Conservation (phyloP, 768 basidiomycete species). For the Leccinellum luteum region DNA sequence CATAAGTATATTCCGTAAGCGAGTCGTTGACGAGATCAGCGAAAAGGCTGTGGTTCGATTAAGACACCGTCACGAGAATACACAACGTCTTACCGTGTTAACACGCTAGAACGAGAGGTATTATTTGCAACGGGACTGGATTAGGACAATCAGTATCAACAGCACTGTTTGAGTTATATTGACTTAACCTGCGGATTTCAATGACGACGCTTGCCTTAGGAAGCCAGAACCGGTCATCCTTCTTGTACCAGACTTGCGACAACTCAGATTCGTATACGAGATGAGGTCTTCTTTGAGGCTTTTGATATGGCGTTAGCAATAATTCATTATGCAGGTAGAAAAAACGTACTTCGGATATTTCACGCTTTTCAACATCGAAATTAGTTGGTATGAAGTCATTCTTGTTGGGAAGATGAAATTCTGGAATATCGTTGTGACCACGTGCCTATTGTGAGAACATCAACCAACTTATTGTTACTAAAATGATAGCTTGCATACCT, state of each 20-base stretch:
- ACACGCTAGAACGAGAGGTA: constrained; percentile 67
- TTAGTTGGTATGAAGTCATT: constrained; percentile 92
- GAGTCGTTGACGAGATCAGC: constrained; percentile 85
- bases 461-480: background rate
- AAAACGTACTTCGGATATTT: constrained; percentile 54
- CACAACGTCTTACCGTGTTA: constrained; percentile 57
- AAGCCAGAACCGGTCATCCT: constrained; percentile 95
- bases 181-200: constrained; percentile 63
- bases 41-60: constrained; percentile 53
- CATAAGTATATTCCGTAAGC: constrained; percentile 87
- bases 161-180: background rate
- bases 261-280: constrained; percentile 70
- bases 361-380: constrained; percentile 77
- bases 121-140: constrained; percentile 54
- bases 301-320: constrained; percentile 6
- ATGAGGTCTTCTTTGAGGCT: constrained; percentile 75
- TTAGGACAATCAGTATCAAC: background rate
- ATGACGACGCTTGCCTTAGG: constrained; percentile 82
- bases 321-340: background rate
- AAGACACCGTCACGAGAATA: background rate
- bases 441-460: constrained; percentile 47
- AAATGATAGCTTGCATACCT: constrained; percentile 35
- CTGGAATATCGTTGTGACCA: constrained; percentile 58
- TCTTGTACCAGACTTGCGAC: constrained; percentile 91
- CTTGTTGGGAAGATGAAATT: constrained; percentile 75